Conservation (phyloP, 1,284 basidiomycete species). For the Cystobasidium slooffiae region DNA sequence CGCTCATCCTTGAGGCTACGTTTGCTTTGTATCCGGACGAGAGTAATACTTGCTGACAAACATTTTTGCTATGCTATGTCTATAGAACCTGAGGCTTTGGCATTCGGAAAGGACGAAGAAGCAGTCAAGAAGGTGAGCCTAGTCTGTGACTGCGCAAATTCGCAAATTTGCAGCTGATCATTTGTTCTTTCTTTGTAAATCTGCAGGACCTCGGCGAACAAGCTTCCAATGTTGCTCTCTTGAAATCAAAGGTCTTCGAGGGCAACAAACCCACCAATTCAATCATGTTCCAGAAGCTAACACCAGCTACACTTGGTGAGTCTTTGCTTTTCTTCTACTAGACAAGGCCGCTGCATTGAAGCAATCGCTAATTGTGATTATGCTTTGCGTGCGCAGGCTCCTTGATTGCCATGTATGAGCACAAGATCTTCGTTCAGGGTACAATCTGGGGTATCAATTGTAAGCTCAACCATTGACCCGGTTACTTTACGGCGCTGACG, state of each 20-base stretch:
- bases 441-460: conserved; percentile 98
- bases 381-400: conserved; percentile 61
- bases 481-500: too few relatives aligned
- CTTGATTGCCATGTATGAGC: conserved; percentile 90
- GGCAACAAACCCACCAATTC: conserved; percentile 97
- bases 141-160: too few relatives aligned
- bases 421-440: conserved; percentile 99
- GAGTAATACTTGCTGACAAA: background rate
- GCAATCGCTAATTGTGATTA: background rate
- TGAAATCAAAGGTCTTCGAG: conserved; percentile 98
- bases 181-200: background rate
- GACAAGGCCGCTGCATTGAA: conserved; percentile 24
- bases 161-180: too few relatives aligned
- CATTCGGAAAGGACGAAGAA: conserved; percentile 95
- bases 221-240: conserved; percentile 73
- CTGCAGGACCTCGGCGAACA: conserved; percentile 73
- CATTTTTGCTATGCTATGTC: background rate
- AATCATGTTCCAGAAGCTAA: conserved; percentile 90
- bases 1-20: too few relatives aligned
- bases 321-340: background rate
- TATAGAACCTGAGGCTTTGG: conserved; percentile 67
- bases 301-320: conserved; percentile 80
- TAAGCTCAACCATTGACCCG: too few relatives aligned
- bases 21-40: conserved; percentile 68
- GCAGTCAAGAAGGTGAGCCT: conserved; percentile 65